Base-by-base conservation (phyloP, 2,329 filamentous ascomycete species). In the Cryphonectria japonica region DNA sequence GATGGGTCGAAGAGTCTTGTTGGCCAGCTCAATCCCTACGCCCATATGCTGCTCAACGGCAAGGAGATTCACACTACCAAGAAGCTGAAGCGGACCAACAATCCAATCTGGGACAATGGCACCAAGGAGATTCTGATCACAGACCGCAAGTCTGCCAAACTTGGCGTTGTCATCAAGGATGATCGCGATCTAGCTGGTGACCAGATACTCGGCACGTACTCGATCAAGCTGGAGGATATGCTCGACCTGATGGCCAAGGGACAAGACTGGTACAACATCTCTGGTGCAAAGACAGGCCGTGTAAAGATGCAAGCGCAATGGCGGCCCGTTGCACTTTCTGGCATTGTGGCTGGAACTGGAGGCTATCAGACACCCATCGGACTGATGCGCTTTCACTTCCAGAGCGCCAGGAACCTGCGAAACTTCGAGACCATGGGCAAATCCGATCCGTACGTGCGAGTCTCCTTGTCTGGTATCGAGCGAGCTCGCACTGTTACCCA, bases 341-440 rank as follows among this genome's bases (percentile, higher is more conserved):
- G 95, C 37, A 87, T 93, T 59, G 82, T 90, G 11, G 90, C 90
- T 62, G 91, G 93, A 68, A 94, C 93, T 68, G 93, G 93, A 66
- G 96, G 96, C 69, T 99, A 99, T 80, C 86, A 97, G 71, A 95
- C 93, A 1, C 96, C 96, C 0, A 93, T 99, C 75, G 96, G 96
- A 82, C 94, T 99, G 32, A 93, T 98, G 90, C 91, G 96, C 73
- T 86, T 99, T 75, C 95, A 99, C 81, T 95, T 98, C 85, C 89
- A 93, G 83, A 91, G 89, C 77, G 96, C 94, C 41, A 88, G 86
- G 66, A 89, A 95, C 76, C 87, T 99, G 60, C 93, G 94, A 72
- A 99, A 99, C 80, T 87, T 98, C 68, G 96, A 99, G 82, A 93
- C 94, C 2, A 89, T 99, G 80, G 96, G 96, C 82, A 98, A 98